Evolutionary conservation across 805 yeast genomes (phyloP).

Genomic region (Candida ulmi): DNA sequence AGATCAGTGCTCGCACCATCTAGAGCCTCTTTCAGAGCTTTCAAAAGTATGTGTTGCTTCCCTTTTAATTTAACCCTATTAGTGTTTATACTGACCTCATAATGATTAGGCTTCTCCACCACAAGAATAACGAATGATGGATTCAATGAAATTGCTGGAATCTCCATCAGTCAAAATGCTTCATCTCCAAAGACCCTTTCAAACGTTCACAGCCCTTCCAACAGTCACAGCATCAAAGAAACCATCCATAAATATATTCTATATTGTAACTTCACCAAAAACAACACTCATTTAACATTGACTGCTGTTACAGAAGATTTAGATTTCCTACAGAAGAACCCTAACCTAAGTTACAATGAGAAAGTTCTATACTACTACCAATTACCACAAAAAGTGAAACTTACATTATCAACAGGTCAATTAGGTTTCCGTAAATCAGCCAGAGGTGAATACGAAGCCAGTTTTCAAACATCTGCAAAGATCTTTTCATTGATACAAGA

Average conservation of each 20-base stretch:
- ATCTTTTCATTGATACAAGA: constrained; percentile 70
- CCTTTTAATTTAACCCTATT: no score
- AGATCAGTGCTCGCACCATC: not conserved
- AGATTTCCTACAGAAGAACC: constrained; percentile 51
- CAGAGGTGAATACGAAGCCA: constrained; percentile 91
- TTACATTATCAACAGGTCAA: constrained; percentile 74
- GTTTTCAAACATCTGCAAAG: constrained; percentile 73
- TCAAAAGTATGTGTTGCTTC: no score
- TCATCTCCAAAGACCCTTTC: not conserved
- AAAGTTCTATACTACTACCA: constrained; percentile 72
- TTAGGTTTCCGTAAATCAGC: constrained; percentile 87
- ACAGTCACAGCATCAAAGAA: constrained; percentile 12
- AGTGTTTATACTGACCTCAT: no score
- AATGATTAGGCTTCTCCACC: not conserved
- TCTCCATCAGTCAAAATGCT: no score
- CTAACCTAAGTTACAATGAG: constrained; percentile 53
- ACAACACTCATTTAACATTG: constrained; percentile 77
- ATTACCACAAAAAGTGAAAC: constrained; percentile 68
- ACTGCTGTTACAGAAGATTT: constrained; percentile 64
- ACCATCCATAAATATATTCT: constrained; percentile 58
- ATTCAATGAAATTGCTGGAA: constrained; percentile 4
- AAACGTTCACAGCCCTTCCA: constrained; percentile 12
- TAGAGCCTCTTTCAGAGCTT: no score
- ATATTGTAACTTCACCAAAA: constrained; percentile 71
- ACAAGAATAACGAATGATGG: constrained; percentile 1